Conservation (phyloP, 2,329 filamentous ascomycete genomes). For the Colletotrichum simmondsii region DNA sequence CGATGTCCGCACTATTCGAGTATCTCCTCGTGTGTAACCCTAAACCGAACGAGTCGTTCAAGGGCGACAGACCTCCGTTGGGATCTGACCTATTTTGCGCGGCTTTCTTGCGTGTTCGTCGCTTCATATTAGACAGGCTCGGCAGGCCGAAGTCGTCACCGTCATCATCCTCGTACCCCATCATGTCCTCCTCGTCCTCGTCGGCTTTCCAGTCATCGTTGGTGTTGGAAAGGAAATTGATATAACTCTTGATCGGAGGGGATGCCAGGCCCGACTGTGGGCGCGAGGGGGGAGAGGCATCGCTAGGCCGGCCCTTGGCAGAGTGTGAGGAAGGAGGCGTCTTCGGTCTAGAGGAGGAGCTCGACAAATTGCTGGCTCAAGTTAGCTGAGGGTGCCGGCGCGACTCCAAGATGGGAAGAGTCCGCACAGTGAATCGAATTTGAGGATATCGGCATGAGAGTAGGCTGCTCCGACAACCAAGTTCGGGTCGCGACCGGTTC, state of each 20-base stretch:
- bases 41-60: slow-evolving; percentile 49
- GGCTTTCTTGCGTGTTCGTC: slow-evolving; percentile 69
- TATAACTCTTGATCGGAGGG: slow-evolving; percentile 79
- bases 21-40: slow-evolving; percentile 64
- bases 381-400: slow-evolving; percentile 22
- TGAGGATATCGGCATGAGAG: slow-evolving; percentile 94
- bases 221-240: slow-evolving; percentile 82
- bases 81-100: slow-evolving; percentile 50
- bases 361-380: slow-evolving; percentile 65
- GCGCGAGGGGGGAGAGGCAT: slow-evolving; percentile 67
- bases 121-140: slow-evolving; percentile 90
- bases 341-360: slow-evolving; percentile 73
- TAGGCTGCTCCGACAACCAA: slow-evolving; percentile 94
- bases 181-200: slow-evolving; percentile 79
- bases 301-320: slow-evolving; percentile 62
- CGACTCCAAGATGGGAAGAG: not conserved
- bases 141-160: slow-evolving; percentile 96
- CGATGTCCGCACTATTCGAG: slow-evolving; percentile 92
- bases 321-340: slow-evolving; percentile 77
- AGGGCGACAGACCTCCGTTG: slow-evolving; percentile 46
- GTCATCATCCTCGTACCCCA: slow-evolving; percentile 84
- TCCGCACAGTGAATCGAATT: slow-evolving; percentile 81
- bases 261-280: slow-evolving; percentile 65
- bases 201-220: slow-evolving; percentile 85
- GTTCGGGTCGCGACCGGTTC: slow-evolving; percentile 68